A percentile compares a stretch with the other conserved stretches of the same genome.
These are phyloP conservation scores for Cyberlindnera euphorbiae DNA, from an alignment of 805 yeast genomes.

Conservation along the genomic window DNA sequence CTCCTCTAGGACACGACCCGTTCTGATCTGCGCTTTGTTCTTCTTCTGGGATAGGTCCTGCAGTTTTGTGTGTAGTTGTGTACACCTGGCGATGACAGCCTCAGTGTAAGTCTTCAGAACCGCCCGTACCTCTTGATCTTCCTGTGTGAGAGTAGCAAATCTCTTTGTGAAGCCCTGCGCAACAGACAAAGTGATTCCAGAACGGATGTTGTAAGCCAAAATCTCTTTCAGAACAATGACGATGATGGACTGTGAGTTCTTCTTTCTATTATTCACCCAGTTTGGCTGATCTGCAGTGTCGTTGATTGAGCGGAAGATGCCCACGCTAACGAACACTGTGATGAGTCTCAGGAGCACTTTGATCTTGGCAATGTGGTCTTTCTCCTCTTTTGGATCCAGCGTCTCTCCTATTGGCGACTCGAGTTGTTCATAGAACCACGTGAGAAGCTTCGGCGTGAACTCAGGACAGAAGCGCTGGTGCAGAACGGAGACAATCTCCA, in stretches of 20 bases:
- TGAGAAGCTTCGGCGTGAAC: conserved; percentile 48
- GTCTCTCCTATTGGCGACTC: conserved; percentile 27
- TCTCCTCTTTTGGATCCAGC: conserved; percentile 39
- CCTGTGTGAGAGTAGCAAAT: conserved; percentile 32
- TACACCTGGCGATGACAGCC: conserved; percentile 36
- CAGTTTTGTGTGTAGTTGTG: conserved; percentile 32
- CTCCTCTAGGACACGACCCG: conserved; percentile 51
- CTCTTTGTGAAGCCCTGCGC: conserved; percentile 48
- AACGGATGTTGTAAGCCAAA: conserved; percentile 35
- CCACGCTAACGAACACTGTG: conserved; percentile 54
- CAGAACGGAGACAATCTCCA: conserved; percentile 63
- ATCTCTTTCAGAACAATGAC: conserved; percentile 41
- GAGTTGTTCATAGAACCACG: conserved; percentile 38
- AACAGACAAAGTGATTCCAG: conserved; percentile 31
- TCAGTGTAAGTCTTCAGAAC: conserved; percentile 40
- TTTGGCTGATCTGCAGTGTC: conserved; percentile 43
- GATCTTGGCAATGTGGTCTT: conserved; percentile 36
- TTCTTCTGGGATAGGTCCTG: conserved; percentile 35
- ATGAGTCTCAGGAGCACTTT: conserved; percentile 46
- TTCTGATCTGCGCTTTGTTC: conserved; percentile 54
- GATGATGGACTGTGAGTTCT: conserved; percentile 35
- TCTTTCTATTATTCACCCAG: conserved; percentile 33
- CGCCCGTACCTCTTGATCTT: conserved; percentile 25
- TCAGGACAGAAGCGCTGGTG: conserved; percentile 65
- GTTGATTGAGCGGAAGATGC: conserved; percentile 44